phyloP scores from a whole-genome alignment of 495 filamentous ascomycete species.

The Mycothermus thermophilus region DNA sequence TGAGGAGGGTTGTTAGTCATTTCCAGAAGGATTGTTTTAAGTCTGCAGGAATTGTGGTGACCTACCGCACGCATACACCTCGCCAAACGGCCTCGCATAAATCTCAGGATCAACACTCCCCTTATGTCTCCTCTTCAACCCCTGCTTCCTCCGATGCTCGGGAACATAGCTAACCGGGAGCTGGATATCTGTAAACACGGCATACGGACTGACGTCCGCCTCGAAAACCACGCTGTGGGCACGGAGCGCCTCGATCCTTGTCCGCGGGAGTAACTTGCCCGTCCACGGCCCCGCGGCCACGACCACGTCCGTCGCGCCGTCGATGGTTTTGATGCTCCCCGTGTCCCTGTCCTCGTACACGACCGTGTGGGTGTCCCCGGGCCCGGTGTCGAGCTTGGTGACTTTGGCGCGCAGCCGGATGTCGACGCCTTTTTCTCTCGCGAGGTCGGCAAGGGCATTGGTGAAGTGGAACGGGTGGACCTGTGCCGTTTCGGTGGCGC shows the following conservation, averaged over 20 bases:
- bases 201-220: conserved; percentile 68
- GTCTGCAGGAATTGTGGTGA: too few species aligned
- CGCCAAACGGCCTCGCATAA: conserved; percentile 75
- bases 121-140: conserved; percentile 40
- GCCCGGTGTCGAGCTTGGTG: conserved; percentile 30
- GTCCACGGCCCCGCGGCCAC: conserved; percentile 91
- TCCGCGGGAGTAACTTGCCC: conserved; percentile 50
- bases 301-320: conserved; percentile 67
- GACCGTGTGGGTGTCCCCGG: conserved; percentile 35
- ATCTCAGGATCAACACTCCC: conserved; percentile 75
- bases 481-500: conserved; percentile 59
- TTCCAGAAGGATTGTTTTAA: background rate
- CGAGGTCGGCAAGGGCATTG: conserved; percentile 68
- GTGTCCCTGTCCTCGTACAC: conserved; percentile 55
- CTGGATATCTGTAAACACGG: conserved; percentile 79
- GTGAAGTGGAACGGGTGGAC: conserved; percentile 93
- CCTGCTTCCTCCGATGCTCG: conserved; percentile 24
- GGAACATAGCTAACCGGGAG: conserved; percentile 48
- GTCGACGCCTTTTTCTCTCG: conserved; percentile 57
- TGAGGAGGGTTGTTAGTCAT: conserved; percentile 3
- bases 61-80: conserved; percentile 74
- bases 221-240: conserved; percentile 86
- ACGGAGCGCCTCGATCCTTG: conserved; percentile 66
- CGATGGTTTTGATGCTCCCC: conserved; percentile 38
- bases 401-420: conserved; percentile 50